These are phyloP conservation scores for Aureobasidium vineae DNA, from an alignment of 2,329 filamentous ascomycete genomes.

Conservation along the genomic window DNA sequence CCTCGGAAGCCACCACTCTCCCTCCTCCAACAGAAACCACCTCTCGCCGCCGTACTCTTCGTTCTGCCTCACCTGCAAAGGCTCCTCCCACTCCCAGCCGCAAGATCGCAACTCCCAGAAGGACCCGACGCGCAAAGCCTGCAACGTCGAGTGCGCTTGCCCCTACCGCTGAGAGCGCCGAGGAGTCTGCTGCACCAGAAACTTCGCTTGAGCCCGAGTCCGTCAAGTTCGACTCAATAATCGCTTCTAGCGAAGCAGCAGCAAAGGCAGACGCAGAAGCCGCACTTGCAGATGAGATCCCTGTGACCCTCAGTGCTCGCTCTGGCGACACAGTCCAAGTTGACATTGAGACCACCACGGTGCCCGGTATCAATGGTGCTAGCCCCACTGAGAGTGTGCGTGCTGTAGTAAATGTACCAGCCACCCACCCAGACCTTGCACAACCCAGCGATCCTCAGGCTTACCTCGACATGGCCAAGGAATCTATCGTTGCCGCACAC, in stretches of 20 bases:
- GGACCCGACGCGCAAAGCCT: slow-evolving; percentile 46
- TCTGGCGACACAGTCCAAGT: slow-evolving; percentile 60
- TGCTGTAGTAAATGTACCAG: slow-evolving; percentile 73
- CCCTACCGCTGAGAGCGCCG: slow-evolving; percentile 34
- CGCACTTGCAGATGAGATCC: slow-evolving; percentile 46
- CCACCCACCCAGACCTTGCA: slow-evolving; percentile 63
- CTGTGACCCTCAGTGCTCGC: slow-evolving; percentile 32
- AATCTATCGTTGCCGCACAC: slow-evolving; percentile 77
- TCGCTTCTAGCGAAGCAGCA: slow-evolving; percentile 27
- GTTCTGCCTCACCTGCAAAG: slow-evolving; percentile 59
- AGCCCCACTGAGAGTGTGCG: slow-evolving; percentile 68
- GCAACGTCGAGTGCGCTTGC: slow-evolving; percentile 35
- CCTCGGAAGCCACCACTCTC: slow-evolving; percentile 30
- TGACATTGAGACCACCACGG: slow-evolving; percentile 64
- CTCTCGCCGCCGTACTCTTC: slow-evolving; percentile 54
- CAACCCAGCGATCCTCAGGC: slow-evolving; percentile 73
- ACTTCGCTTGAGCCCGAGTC: slow-evolving; percentile 33
- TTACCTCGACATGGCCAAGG: slow-evolving; percentile 82
- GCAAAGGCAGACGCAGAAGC: slow-evolving; percentile 25
- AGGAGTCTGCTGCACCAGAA: slow-evolving; percentile 38
- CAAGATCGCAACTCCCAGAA: slow-evolving; percentile 54
- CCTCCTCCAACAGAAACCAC: slow-evolving; percentile 35
- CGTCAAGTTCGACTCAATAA: slow-evolving; percentile 31
- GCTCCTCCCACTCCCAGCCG: slow-evolving; percentile 45
- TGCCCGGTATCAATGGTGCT: slow-evolving; percentile 52